Evolutionary conservation across 2,329 filamentous ascomycete species (phyloP), one percentile per base, ranked within the genome.

Genomic region (Didymella lethalis): DNA sequence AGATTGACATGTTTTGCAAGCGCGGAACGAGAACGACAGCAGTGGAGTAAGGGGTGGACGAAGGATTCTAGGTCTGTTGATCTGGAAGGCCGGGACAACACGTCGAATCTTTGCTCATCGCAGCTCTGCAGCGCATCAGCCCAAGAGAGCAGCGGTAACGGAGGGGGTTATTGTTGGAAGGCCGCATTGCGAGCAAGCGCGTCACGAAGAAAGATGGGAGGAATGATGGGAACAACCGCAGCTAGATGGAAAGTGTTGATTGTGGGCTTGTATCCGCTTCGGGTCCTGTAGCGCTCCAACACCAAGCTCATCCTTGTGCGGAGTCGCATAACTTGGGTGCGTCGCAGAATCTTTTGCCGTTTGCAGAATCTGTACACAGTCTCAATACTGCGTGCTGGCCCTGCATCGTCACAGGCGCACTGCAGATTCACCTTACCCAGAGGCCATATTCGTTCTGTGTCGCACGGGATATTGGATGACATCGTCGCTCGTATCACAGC

Each of bases 1-100:
- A 58, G 53, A 54, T 61, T 65, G 54, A 36, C 59, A 65, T 55
- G 57, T 44, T 31, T 51, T 51, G 58, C 50, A 61, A 48, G 31
- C 40, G 54, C 53, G 55, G 56, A 57, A 61, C 47, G 36, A 44
- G 47, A 25, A 23, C 11, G 23, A 43, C 34, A 18, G 54, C 23
- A 41, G 41, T 51, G 50, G 46, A 53, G 32, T 48, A 31, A 14
- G 40, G 16, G 34, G 51, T 55, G 57, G 47, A 52, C 36, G 48
- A 18, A 48, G 41, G 29, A 58, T 38, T 48, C 48, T 52, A 48
- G 57, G 43, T 48, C 43, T 45, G 44, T 20, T 54, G 43, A 50
- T 55, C 48, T 45, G 34, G 34, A 52, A 45, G 57, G 20, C 40
- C 46, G 51, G 32, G 23, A 41, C 48, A 48, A 45, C 16, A n/a